phyloP scores from a whole-genome alignment of 2,329 filamentous ascomycete species.

The Aspergillus novoparasiticus region DNA sequence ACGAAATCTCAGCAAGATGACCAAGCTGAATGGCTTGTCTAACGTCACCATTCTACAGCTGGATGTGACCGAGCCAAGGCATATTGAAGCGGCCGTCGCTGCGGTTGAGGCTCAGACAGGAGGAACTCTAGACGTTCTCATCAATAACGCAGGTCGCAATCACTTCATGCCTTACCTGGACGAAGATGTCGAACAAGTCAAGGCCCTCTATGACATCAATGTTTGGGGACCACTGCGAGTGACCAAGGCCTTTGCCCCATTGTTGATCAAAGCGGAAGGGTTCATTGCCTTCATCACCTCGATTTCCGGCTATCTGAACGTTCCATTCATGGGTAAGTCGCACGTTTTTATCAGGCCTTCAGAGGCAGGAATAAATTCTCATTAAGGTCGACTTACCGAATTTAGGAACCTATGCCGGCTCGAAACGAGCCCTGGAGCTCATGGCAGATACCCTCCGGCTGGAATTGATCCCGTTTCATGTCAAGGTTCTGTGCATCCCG shows the following conservation, averaged over 20 bases:
- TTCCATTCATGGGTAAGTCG: constrained; percentile 38
- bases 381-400: background rate
- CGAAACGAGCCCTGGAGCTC: constrained; percentile 25
- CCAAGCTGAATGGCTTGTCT: constrained; percentile 17
- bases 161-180: constrained; percentile 43
- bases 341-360: too few species aligned
- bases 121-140: constrained; percentile 38
- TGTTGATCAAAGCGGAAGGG: constrained; percentile 26
- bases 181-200: constrained; percentile 33
- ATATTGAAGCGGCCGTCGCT: constrained; percentile 30
- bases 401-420: constrained; percentile 24
- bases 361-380: too few species aligned
- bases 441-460: constrained; percentile 27
- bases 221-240: constrained; percentile 20
- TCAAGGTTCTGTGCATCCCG: constrained; percentile 21
- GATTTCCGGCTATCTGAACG: constrained; percentile 16
- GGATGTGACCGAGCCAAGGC: constrained; percentile 29
- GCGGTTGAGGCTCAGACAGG: constrained; percentile 26
- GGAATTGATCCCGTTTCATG: constrained; percentile 25
- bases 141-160: constrained; percentile 48
- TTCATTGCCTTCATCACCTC: constrained; percentile 28
- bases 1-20: constrained; percentile 33
- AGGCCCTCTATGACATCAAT: constrained; percentile 23
- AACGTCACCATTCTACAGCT: constrained; percentile 32
- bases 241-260: constrained; percentile 27